These are phyloP conservation scores for Colletotrichum somersetense DNA, from an alignment of 2,329 filamentous ascomycete species.

Conservation along the genomic window DNA sequence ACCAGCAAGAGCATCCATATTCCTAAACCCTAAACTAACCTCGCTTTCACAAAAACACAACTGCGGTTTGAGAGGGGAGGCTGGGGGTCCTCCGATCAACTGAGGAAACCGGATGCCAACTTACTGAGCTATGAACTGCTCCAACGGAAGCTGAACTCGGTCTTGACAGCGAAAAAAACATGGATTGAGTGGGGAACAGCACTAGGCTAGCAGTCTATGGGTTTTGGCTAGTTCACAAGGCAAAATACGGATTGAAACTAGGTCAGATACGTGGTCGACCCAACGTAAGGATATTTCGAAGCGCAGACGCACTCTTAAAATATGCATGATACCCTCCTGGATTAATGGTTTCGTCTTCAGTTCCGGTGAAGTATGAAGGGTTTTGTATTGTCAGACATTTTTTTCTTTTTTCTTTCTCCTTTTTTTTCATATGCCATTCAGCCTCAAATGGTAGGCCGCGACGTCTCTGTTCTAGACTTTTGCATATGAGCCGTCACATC, in stretches of 20 bases:
- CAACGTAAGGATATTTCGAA: conserved; percentile 1
- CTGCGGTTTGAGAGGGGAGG: background rate
- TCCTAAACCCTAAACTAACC: conserved; percentile 77
- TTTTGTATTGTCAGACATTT: background rate
- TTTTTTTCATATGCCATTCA: background rate
- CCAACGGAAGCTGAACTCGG: background rate
- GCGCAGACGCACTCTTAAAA: conserved; percentile 16
- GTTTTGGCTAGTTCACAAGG: background rate
- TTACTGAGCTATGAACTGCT: background rate
- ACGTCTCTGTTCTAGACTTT: conserved; percentile 3
- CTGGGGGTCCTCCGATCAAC: background rate
- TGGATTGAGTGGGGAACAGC: background rate
- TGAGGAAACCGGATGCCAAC: background rate
- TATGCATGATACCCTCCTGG: conserved; percentile 37
- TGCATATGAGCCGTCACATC: background rate
- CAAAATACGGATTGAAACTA: background rate
- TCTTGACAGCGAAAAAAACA: background rate
- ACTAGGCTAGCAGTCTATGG: background rate
- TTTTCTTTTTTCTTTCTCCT: background rate
- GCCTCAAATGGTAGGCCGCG: background rate
- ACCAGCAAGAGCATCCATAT: conserved; percentile 95
- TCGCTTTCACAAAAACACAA: background rate
- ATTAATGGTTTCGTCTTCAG: background rate
- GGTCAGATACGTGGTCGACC: background rate
- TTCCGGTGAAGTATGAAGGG: background rate